Evolutionary conservation across 202 grass and related monocot genomes (phyloP), one percentile per base, ranked within the genome.

Genomic region (Tripidium arundinaceum): DNA sequence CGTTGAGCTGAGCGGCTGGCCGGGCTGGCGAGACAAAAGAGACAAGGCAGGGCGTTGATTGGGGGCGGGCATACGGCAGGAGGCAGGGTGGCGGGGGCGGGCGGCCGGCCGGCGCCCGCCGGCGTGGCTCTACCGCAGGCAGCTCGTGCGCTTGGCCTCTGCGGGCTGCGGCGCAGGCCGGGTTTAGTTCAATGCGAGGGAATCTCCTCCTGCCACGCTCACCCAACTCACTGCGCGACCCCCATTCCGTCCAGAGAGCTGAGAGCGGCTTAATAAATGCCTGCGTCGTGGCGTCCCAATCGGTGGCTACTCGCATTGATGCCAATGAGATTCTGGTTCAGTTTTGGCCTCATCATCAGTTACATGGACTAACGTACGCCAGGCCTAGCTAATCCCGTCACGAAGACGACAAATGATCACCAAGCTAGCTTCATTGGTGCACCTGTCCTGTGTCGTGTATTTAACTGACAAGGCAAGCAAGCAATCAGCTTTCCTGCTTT

Each of bases 181-280:
- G 28, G 6, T 16, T 0, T n/a, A n/a, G 38, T 43, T 86, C 38
- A 82, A 86, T 82, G 84, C 54, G 43, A 77, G 57, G 78, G 72
- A 86, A 77, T 81, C 84, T 63, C 72, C 84, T 85, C n/a, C n/a
- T n/a, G 68, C 83, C 72, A 68, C 72, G 3, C 50, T 39, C 72
- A 68, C 78, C n/a, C n/a, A n/a, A n/a, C n/a, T n/a, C n/a, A n/a
- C n/a, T 70, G 65, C 74, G 31, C 38, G 62, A 37, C 46, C 61
- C 14, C 62, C 28, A 7, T 8, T 50, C 47, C 47, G 47, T 7
- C 16, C 49, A 52, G 47, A 52, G 18, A n/a, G 18, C 6, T 52
- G 47, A 50, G 16, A 50, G 47, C 6, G 6, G 47, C 47, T 52
- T n/a, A n/a, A 54, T n/a, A n/a, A n/a, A 54, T 57, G n/a, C 52